Evolutionary conservation across 306 rosid genomes (phyloP), one percentile per base, ranked within the genome.

Genomic region (Gleditsia sinensis): DNA sequence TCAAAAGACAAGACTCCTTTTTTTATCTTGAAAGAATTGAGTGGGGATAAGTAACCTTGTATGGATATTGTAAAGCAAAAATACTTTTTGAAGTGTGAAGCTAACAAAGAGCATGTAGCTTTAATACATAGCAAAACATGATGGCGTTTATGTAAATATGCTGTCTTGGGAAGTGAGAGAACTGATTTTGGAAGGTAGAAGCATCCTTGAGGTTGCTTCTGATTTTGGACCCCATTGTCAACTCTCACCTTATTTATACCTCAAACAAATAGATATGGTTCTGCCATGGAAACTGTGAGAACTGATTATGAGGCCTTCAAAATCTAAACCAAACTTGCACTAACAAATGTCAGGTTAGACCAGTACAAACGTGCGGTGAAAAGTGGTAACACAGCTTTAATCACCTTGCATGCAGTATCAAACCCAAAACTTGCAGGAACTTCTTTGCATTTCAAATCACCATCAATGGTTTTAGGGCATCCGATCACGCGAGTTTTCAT

Each of bases 391-490:
- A 58, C 46, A 75, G 67, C 69, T 63, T 53, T 51, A 72, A 30
- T 83, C 83, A 95, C 99, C 99, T 83, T 92, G 98, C 98, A 95
- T 80, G 99, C 99, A 30, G 99, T 92, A 86, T 95, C 99, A 78
- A 95, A 95, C 58, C 99, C 99, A 11, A 92, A 95, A 88, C 99
- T 95, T n/a, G 88, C 74, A 23, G 99, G 99, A 76, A 95, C 99
- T 88, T 95, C 99, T 81, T 87, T 92, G 88, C 97, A 84, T 85
- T 95, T 95, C 84, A 95, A 77, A 84, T 92, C 99, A 77, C 98
- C 99, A 80, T 95, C 99, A 71, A 95, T 95, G 76, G 99, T 95
- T 89, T 95, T 95, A 49, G 99, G 99, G 88, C 98, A 95, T 65
- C 99, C 99, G 12, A 92, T 77, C 50, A 95, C 99, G 32, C 43